Base-by-base conservation (phyloP, 2,329 filamentous ascomycete genomes). In the Alternaria triticina region DNA sequence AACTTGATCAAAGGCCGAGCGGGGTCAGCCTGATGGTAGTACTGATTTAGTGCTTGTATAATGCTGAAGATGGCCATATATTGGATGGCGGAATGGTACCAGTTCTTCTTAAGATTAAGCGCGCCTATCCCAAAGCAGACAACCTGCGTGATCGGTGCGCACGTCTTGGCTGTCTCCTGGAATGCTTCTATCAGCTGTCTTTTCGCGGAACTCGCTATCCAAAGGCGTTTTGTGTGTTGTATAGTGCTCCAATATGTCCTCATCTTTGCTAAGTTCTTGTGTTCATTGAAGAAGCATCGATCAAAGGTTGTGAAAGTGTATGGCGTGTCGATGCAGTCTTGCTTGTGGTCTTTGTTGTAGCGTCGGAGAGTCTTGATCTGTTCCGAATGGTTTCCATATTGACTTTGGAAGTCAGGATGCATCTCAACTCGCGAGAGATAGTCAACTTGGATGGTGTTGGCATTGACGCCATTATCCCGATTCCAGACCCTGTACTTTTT, bases 61-160 rank as follows among this genome's bases (percentile, higher is more conserved):
- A 72, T 68, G 17, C 52, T 60, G 44, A 70, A 68, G 6, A 61
- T 54, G 3, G 61, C 57, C 52, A 73, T 49, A 33, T 73, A 57
- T 36, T 74, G 68, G 4, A 71, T 40, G 9, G 54, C 28, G 8
- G 63, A 60, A 2, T 57, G 11, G 23, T 65, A 65, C 6, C 22
- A 57, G 2, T 43, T 25, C 57, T 36, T 59, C 22, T 45, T 10
- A 4, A 30, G 25, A n/a, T 55, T 56, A 2, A 69, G 36, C 11
- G 40, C 40, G 5, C 69, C 69, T 0, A 70, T 51, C 1, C 69
- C 67, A 44, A 70, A 66, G 25, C 67, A 68, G 2, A 70, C 57
- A 5, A 69, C 61, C 36, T 70, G 62, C 0, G 43, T 66, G 12
- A 68, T 63, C 0, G 47, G 59, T 17, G 22, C 15, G 15, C 36